A percentile compares a stretch with the other conserved stretches of the same genome.
Conservation (phyloP, 306 rosid species). For the Dalbergia cultrata region DNA sequence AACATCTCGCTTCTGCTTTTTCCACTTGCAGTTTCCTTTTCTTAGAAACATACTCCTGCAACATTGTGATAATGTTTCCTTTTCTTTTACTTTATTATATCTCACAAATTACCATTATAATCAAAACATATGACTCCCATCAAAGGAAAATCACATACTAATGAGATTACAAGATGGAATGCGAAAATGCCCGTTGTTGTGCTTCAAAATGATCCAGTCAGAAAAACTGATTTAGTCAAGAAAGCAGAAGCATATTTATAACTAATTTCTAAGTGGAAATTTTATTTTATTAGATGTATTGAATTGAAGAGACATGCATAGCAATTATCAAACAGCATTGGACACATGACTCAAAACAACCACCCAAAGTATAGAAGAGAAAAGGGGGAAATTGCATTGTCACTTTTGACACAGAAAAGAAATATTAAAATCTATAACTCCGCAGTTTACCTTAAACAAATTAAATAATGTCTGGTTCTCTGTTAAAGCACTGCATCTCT, state of each 20-base stretch:
- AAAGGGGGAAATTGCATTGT: not conserved
- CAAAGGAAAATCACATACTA: too few species aligned
- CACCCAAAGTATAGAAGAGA: not conserved
- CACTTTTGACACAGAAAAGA: constrained; percentile 31
- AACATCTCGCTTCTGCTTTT: constrained; percentile 45
- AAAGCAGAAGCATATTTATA: constrained; percentile 11
- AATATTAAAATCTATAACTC: constrained; percentile 26
- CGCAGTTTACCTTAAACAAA: constrained; percentile 82
- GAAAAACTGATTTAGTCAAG: constrained; percentile 3
- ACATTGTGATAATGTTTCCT: constrained; percentile 13
- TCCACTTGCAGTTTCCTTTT: constrained; percentile 54
- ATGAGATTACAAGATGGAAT: constrained; percentile 13
- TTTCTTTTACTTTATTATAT: too few species aligned
- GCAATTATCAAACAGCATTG: constrained; percentile 32
- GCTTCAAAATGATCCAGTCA: too few species aligned
- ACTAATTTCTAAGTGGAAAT: not conserved
- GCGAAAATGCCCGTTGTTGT: not conserved
- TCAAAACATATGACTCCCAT: too few species aligned
- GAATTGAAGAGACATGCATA: not conserved
- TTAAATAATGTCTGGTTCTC: constrained; percentile 94
- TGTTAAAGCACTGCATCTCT: constrained; percentile 96
- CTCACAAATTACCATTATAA: too few species aligned
- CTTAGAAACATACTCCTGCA: constrained; percentile 64
- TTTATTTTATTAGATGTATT: not conserved
- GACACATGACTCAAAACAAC: constrained; percentile 31